phyloP scores from a whole-genome alignment of 2,329 filamentous ascomycete species.

The Pseudopyrenochaeta lycopersici region DNA sequence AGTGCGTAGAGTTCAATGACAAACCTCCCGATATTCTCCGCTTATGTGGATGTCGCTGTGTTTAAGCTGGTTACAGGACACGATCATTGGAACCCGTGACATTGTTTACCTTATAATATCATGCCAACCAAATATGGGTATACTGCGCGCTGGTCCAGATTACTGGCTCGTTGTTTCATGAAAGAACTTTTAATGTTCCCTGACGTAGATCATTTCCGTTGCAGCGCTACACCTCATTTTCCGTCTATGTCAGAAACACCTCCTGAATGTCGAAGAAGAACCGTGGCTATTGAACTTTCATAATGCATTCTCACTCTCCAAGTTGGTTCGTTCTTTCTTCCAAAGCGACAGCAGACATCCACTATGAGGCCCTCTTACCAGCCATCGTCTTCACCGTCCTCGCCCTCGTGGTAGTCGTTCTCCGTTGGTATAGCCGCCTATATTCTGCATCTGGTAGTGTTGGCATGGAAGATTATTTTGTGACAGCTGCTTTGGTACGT shows the following conservation, averaged over 20 bases:
- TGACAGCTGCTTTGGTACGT: slow-evolving; percentile 38
- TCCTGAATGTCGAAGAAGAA: neutral
- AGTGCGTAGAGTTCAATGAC: too few relatives aligned
- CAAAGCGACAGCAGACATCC: slow-evolving; percentile 32
- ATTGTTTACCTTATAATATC: neutral
- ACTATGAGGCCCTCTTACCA: slow-evolving; percentile 32
- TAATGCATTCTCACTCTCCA: slow-evolving; percentile 27
- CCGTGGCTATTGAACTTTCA: neutral
- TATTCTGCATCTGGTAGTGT: slow-evolving; percentile 18
- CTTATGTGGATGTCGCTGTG: too few relatives aligned
- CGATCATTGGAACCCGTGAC: too few relatives aligned
- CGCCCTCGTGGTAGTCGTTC: slow-evolving; percentile 28
- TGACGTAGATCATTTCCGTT: neutral
- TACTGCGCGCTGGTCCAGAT: neutral
- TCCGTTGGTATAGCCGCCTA: slow-evolving; percentile 41
- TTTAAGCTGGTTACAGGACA: neutral
- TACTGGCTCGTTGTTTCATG: neutral
- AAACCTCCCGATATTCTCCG: too few relatives aligned
- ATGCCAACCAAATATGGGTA: slow-evolving; percentile 5
- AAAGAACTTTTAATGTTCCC: neutral
- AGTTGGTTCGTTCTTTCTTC: slow-evolving; percentile 35
- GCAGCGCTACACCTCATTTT: neutral
- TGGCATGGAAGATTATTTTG: slow-evolving; percentile 36
- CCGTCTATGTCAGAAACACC: neutral
- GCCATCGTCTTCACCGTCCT: slow-evolving; percentile 34